Base-by-base conservation (phyloP, 129 eudicot genomes). In the Centaurea solstitialis region DNA sequence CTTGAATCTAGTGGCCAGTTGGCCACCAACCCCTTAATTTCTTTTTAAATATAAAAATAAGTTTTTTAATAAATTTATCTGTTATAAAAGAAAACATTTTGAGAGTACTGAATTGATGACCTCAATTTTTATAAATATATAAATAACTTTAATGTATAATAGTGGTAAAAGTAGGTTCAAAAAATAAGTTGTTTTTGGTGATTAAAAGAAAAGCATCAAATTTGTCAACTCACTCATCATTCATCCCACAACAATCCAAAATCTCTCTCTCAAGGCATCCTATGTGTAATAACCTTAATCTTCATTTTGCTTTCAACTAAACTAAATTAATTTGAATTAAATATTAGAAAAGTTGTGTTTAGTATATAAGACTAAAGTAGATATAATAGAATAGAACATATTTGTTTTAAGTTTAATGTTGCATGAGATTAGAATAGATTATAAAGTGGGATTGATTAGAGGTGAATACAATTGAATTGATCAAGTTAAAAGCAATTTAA, bases 191-290 rank as follows among this genome's bases (percentile, higher is more conserved):
- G 7, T 37, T 71, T 71, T 71, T 71, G 28, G 20, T 71, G 15
- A 15, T 38, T 71, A 39, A 38, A 79, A 33, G n/a, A 47, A 69
- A 79, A 79, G 76, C 70, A 79, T 70, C 76, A 70, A 43, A 79
- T 30, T 79, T 69, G 82, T 79, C 82, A 79, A 79, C 82, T 79
- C 76, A 50, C 57, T 79, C 82, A 79, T 79, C 39, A 79, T 79
- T 78, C 35, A 68, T 50, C 70, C 37, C 69, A 70, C 76, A 79
- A 79, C 17, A 69, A 18, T 69, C 69, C 82, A 70, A 33, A 78
- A 70, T 47, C 82, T 50, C 59, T 10, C 23, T 78, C 68, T 69
- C 76, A 50, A 45, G 68, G 82, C 13, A 79, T 79, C 82, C 82
- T 50, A 79, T 69, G 82, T 53, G 82, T 53, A 20, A 68, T 79